phyloP scores from a whole-genome alignment of 495 filamentous ascomycete species.

The Penicillium diatomitis region DNA sequence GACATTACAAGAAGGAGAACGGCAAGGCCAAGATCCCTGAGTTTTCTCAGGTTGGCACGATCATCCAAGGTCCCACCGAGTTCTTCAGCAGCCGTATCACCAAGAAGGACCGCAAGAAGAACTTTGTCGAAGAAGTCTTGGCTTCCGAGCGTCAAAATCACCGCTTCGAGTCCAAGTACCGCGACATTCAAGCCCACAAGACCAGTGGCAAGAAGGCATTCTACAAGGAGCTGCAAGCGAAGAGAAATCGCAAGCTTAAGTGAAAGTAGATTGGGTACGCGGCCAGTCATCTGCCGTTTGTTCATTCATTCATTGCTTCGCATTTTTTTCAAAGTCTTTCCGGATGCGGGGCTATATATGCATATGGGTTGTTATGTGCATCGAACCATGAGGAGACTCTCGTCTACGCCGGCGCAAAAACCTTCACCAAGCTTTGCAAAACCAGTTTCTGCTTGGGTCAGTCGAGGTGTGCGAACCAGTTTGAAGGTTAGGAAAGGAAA shows the following conservation, averaged over 20 bases:
- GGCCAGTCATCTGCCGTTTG: not conserved
- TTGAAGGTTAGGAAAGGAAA: not conserved
- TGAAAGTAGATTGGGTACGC: constrained; percentile 6
- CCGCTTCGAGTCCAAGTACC: constrained; percentile 63
- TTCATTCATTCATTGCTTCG: too few relatives aligned
- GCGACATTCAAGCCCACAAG: constrained; percentile 57
- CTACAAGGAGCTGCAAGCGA: constrained; percentile 57
- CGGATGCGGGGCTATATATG: not conserved
- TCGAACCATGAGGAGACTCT: not conserved
- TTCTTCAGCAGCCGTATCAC: constrained; percentile 68
- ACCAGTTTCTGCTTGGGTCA: constrained; percentile 35
- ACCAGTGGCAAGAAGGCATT: constrained; percentile 62
- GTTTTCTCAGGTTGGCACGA: constrained; percentile 80
- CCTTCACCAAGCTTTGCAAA: constrained; percentile 23
- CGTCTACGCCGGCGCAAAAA: constrained; percentile 12
- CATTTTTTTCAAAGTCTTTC: too few relatives aligned
- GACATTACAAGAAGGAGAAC: constrained; percentile 83
- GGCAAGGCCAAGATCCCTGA: constrained; percentile 58
- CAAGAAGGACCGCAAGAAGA: constrained; percentile 81
- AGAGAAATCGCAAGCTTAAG: constrained; percentile 37
- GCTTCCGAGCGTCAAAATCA: constrained; percentile 49
- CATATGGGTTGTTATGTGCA: not conserved
- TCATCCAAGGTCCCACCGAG: constrained; percentile 84
- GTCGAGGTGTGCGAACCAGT: not conserved
- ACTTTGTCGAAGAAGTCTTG: constrained; percentile 83